Conservation (phyloP, 768 basidiomycete genomes). For the Kwoniella dendrophila region DNA sequence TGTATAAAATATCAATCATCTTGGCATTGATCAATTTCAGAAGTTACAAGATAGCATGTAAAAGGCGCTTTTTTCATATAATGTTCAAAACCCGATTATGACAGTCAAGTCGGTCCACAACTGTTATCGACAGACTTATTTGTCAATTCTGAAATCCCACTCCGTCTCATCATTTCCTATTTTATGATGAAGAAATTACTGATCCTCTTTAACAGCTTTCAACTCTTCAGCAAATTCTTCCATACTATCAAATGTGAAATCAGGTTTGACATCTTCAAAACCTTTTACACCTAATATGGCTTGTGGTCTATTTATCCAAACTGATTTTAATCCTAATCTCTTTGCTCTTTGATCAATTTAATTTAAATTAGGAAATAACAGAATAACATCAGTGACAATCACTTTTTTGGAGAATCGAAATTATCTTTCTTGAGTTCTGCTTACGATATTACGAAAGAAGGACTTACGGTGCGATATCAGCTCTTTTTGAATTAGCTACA, state of each 20-base stretch:
- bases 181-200: neutral
- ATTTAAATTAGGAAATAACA: neutral
- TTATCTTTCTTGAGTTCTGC: neutral
- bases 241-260: slow-evolving; percentile 28
- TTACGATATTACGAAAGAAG: neutral
- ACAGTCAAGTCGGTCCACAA: no score
- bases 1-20: neutral
- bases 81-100: no score
- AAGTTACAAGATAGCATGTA: no score
- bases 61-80: no score
- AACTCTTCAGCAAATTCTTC: slow-evolving; percentile 29
- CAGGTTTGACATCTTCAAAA: slow-evolving; percentile 15
- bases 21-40: neutral
- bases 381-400: neutral
- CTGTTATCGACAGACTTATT: no score
- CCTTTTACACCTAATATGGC: slow-evolving; percentile 25
- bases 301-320: slow-evolving; percentile 32
- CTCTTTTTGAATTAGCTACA: slow-evolving; percentile 30
- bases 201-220: slow-evolving; percentile 10
- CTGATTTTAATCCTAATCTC: slow-evolving; percentile 26
- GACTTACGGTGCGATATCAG: slow-evolving; percentile 35
- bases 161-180: no score
- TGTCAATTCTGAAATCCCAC: no score
- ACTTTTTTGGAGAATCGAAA: no score
- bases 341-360: slow-evolving; percentile 19